Evolutionary conservation across 805 yeast genomes (phyloP), one percentile per base, ranked within the genome.

Genomic region (Cyberlindnera japonica): DNA sequence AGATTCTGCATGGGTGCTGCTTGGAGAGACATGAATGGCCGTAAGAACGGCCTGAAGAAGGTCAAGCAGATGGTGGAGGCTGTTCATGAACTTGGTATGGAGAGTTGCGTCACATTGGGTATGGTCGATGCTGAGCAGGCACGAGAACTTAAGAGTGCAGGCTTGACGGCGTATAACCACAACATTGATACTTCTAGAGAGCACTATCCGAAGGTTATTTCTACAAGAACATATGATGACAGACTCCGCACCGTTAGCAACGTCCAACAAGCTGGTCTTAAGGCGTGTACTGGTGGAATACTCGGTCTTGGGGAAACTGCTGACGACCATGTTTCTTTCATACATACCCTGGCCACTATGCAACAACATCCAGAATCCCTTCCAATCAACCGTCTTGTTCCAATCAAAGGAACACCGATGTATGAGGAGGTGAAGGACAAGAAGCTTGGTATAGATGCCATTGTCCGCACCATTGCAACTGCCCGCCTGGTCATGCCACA

Each of bases 1-100:
- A 68, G 93, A 48, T 84, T 84, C 56, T 84, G 93, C 57, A 75
- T 84, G 79, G 93, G 93, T 34, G 87, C 91, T 10, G 93, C 93
- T 2, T 85, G 91, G 93, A 72, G 93, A 58, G 91, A 83, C 46
- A 84, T 84, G 93, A 66, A 67, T 35, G 91, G 93, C 14, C 67
- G 93, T 35, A 83, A 81, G 58, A 72, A 78, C 14, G 87, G 83
- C 1, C 56, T 84, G 46, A 74, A 71, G 43, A 74, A 67, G 45
- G 81, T 84, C 41, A 65, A 75, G 19, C 74, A 75, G 37, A 83
- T 84, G 90, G 79, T 84, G 24, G 57, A 65, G 21, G 72, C 65
- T 41, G 80, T 84, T 36, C 78, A 81, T 51, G 79, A 74, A 18
- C 59, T 84, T 58, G 79, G 81, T 0, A 66, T 85, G 77, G 93